These are phyloP conservation scores for Aspergillus aculeatinus DNA, from an alignment of 2,329 filamentous ascomycete genomes.

Conservation along the genomic window DNA sequence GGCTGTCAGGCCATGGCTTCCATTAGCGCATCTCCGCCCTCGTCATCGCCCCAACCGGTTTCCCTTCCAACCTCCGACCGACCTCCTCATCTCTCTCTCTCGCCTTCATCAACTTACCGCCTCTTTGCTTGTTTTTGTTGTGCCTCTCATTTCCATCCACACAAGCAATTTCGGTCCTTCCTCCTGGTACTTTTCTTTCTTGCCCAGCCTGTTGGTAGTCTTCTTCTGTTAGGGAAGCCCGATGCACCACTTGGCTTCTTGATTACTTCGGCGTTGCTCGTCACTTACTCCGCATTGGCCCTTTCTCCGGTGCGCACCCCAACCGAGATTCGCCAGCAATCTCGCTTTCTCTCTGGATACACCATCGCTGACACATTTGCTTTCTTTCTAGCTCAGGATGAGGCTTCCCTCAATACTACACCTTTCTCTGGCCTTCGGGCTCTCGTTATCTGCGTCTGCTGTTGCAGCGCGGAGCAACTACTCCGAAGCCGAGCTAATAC, in stretches of 20 bases:
- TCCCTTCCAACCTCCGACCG: conserved; percentile 3
- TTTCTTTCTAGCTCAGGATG: conserved; percentile 25
- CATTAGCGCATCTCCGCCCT: conserved; percentile 28
- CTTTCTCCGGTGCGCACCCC: conserved; percentile 1
- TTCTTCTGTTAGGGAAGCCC: neutral
- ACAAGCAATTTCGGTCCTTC: neutral
- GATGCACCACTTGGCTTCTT: conserved; percentile 1
- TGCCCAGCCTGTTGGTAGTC: neutral
- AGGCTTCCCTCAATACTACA: conserved; percentile 23
- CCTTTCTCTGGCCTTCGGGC: conserved; percentile 27
- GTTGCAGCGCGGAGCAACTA: conserved; percentile 49
- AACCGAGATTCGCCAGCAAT: neutral
- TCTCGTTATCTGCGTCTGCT: conserved; percentile 23
- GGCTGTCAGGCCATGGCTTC: conserved; percentile 15
- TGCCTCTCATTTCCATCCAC: neutral
- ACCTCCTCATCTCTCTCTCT: conserved; percentile 4
- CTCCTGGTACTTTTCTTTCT: neutral
- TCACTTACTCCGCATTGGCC: conserved; percentile 17
- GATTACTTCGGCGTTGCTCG: conserved; percentile 9
- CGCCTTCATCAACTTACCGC: neutral
- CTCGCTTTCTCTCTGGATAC: neutral
- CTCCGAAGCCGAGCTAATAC: conserved; percentile 59
- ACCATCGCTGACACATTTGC: neutral
- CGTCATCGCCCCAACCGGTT: conserved; percentile 28
- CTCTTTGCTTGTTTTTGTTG: conserved; percentile 2